Conservation (phyloP, 1,284 basidiomycete species). For the Pseudomicrostroma phylloplanum region DNA sequence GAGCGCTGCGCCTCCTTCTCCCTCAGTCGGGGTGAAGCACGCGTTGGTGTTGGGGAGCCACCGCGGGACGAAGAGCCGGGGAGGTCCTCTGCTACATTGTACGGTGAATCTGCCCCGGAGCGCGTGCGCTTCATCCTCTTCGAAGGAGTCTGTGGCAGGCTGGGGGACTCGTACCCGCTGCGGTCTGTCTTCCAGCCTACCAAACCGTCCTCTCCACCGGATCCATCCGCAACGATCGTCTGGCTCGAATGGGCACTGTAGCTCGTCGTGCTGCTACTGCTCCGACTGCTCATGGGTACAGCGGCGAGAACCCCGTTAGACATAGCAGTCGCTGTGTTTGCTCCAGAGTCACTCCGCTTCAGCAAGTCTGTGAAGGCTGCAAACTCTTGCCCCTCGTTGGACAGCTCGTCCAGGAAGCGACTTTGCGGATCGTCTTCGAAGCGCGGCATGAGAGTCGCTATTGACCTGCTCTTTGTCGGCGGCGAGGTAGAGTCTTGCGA, state of each 20-base stretch:
- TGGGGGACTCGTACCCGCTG: too few species aligned
- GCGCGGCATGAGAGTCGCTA: conserved; percentile 45
- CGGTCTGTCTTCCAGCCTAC: too few species aligned
- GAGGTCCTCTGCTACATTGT: too few species aligned
- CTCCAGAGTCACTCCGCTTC: background rate
- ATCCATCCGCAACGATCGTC: background rate
- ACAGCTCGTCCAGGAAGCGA: conserved; percentile 47
- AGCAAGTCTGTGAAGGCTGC: background rate
- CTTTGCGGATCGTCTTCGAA: conserved; percentile 49
- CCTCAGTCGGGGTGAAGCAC: too few species aligned
- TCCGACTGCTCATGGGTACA: background rate
- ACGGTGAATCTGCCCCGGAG: too few species aligned
- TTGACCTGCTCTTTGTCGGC: conserved; percentile 10
- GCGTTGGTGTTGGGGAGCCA: too few species aligned
- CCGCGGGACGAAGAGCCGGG: too few species aligned
- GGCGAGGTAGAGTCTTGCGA: background rate
- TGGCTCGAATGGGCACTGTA: background rate
- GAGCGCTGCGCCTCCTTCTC: too few species aligned
- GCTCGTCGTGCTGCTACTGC: background rate
- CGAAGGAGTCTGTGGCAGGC: too few species aligned
- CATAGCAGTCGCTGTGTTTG: background rate
- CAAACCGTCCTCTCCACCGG: too few species aligned
- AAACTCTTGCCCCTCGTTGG: conserved; percentile 15
- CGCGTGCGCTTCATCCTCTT: too few species aligned
- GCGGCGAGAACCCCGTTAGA: too few species aligned